Conservation (phyloP, 2,329 filamentous ascomycete genomes). For the Penicillium sp. region DNA sequence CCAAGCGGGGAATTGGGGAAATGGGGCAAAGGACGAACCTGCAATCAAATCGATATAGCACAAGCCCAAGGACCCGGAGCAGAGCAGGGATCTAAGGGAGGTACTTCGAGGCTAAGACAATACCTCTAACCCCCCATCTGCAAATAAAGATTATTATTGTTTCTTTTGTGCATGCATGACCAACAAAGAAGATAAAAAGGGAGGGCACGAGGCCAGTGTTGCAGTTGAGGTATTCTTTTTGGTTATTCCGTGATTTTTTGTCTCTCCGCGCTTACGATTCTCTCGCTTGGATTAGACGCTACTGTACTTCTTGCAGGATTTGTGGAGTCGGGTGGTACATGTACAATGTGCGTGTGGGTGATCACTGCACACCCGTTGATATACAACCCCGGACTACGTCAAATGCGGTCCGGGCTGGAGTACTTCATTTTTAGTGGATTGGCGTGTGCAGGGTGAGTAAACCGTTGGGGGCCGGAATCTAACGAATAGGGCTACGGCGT, state of each 20-base stretch:
- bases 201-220: neutral
- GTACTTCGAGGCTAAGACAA: slow-evolving; percentile 1
- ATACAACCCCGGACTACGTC: slow-evolving; percentile 13
- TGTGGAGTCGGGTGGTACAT: slow-evolving; percentile 5
- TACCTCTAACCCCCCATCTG: neutral
- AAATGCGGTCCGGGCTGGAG: neutral
- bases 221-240: neutral
- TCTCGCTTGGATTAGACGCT: neutral
- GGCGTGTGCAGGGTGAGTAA: neutral
- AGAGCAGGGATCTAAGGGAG: neutral
- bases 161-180: neutral
- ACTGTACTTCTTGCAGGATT: slow-evolving; percentile 9
- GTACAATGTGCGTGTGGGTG: slow-evolving; percentile 11
- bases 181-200: neutral
- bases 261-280: neutral
- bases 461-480: neutral
- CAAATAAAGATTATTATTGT: neutral
- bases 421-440: neutral
- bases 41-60: slow-evolving; percentile 8
- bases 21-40: neutral
- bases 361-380: slow-evolving; percentile 11
- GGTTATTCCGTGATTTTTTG: neutral
- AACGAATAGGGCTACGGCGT: neutral
- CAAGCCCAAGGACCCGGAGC: neutral
- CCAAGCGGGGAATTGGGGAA: slow-evolving; percentile 7